Conservation (phyloP, 768 basidiomycete genomes). For the Tulasnella sp. region DNA sequence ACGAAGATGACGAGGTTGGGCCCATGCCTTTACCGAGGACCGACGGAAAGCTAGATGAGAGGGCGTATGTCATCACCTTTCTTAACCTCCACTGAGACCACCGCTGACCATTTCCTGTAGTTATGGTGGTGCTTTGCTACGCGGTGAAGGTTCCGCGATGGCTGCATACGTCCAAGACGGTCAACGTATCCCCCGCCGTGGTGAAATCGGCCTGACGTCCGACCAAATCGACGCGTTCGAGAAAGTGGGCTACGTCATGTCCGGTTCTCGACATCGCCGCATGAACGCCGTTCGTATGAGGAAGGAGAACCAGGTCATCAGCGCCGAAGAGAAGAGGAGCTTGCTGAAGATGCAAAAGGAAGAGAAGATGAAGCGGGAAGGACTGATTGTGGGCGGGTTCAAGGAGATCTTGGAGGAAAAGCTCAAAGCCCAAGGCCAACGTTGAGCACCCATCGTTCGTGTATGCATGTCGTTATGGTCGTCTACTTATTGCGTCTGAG, state of each 20-base stretch:
- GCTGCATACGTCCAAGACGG: slow-evolving; percentile 83
- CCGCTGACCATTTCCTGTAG: slow-evolving; percentile 19
- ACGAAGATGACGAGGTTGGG: slow-evolving; percentile 59
- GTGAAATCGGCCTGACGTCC: slow-evolving; percentile 89
- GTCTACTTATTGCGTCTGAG: too few relatives aligned
- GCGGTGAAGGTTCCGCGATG: slow-evolving; percentile 97
- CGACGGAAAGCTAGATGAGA: slow-evolving; percentile 53
- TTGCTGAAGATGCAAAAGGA: slow-evolving; percentile 91
- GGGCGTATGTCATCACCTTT: slow-evolving; percentile 31
- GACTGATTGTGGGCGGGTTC: slow-evolving; percentile 81
- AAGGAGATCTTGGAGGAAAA: slow-evolving; percentile 68
- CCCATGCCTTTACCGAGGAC: slow-evolving; percentile 51
- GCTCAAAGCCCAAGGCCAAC: slow-evolving; percentile 37
- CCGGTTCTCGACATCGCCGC: slow-evolving; percentile 80
- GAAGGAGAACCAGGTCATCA: slow-evolving; percentile 99
- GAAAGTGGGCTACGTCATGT: slow-evolving; percentile 93
- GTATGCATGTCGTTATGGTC: too few relatives aligned
- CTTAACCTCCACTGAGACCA: background rate
- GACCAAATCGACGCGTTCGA: slow-evolving; percentile 83
- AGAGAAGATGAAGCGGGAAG: slow-evolving; percentile 83
- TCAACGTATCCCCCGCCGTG: slow-evolving; percentile 92
- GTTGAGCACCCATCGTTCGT: too few relatives aligned
- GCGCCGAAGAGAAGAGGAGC: slow-evolving; percentile 94
- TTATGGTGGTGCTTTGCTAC: slow-evolving; percentile 80
- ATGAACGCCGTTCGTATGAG: slow-evolving; percentile 99